phyloP scores from a whole-genome alignment of 208 protist species.

The Herpetomonas samuelpessoai region DNA sequence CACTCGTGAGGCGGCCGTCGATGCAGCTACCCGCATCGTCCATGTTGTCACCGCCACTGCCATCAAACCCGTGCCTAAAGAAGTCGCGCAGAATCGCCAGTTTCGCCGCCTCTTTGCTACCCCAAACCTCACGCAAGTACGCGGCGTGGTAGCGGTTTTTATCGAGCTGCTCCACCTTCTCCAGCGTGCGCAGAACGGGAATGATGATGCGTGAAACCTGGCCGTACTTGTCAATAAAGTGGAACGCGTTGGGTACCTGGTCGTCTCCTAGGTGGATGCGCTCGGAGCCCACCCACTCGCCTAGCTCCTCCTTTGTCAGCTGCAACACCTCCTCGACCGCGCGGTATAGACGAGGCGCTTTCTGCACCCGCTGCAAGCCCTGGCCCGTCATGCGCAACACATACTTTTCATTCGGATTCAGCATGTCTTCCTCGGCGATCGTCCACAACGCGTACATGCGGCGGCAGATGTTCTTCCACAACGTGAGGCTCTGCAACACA shows the following conservation, averaged over 20 bases:
- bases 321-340: slow-evolving; percentile 88
- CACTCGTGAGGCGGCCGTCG: slow-evolving; percentile 96
- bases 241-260: slow-evolving; percentile 97
- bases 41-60: slow-evolving; percentile 96
- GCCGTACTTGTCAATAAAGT: slow-evolving; percentile 99
- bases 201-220: slow-evolving; percentile 96
- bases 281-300: slow-evolving; percentile 89
- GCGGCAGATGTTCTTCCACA: slow-evolving; percentile 95
- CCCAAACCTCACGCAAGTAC: slow-evolving; percentile 87
- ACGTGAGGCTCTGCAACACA: slow-evolving; percentile 94
- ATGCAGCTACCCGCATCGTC: slow-evolving; percentile 97
- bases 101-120: slow-evolving; percentile 53
- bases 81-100: slow-evolving; percentile 94
- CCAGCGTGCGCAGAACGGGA: slow-evolving; percentile 90
- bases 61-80: slow-evolving; percentile 95
- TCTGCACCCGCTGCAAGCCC: slow-evolving; percentile 95
- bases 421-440: slow-evolving; percentile 94
- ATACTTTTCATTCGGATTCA: slow-evolving; percentile 82
- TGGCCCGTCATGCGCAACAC: slow-evolving; percentile 91
- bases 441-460: slow-evolving; percentile 91
- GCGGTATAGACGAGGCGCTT: slow-evolving; percentile 78
- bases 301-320: slow-evolving; percentile 85
- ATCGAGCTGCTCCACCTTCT: slow-evolving; percentile 77
- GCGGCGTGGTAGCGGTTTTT: slow-evolving; percentile 38
- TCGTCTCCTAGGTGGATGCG: slow-evolving; percentile 97